Evolutionary conservation across 495 filamentous ascomycete genomes (phyloP), one percentile per base, ranked within the genome.

Genomic region (Aspergillus homomorphus): DNA sequence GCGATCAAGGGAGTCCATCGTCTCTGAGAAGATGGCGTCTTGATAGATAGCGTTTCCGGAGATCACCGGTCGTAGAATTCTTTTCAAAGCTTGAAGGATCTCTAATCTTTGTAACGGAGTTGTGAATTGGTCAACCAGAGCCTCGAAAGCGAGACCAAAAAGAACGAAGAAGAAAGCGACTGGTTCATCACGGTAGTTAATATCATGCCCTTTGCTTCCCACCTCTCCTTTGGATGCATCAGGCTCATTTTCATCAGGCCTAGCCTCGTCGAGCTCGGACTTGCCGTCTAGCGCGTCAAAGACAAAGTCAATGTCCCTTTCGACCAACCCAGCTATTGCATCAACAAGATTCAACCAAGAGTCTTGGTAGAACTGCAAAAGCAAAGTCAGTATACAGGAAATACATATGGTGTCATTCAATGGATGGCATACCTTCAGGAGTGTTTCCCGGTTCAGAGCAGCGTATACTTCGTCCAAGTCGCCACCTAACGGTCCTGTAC

Each of bases 131-230:
- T 88, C 89, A 16, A 90, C 92, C 44, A 99, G 81, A 23, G 95
- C 92, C 72, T 99, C 94, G 62, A 98, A 96, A 0, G 92, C 91
- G 56, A 99, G 87, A 22, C 94, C 94, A 65, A 97, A 99, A 1
- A 99, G 81, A 10, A 99, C 92, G 64, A 99, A 99, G 74, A 99
- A 99, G 79, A 99, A 99, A 0, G 94, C 94, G 16, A 97, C 91
- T 0, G 94, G 94, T 68, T 99, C 95, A 67, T 97, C 93, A 19
- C 94, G 90, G 66, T 98, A 98, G 66, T 97, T 96, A 71, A 99
- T 98, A 62, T 91, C 88, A 53, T 80, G 75, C 15, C 84, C 82
- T 58, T 80, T 79, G 4, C 76, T 84, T 66, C 86, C 82, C 2
- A 73, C 63, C 19, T 75, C 61, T 21, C 56, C 65, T 21, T 66